Evolutionary conservation across 2,329 filamentous ascomycete species (phyloP).

Genomic region (Pseudopyricularia javanii): DNA sequence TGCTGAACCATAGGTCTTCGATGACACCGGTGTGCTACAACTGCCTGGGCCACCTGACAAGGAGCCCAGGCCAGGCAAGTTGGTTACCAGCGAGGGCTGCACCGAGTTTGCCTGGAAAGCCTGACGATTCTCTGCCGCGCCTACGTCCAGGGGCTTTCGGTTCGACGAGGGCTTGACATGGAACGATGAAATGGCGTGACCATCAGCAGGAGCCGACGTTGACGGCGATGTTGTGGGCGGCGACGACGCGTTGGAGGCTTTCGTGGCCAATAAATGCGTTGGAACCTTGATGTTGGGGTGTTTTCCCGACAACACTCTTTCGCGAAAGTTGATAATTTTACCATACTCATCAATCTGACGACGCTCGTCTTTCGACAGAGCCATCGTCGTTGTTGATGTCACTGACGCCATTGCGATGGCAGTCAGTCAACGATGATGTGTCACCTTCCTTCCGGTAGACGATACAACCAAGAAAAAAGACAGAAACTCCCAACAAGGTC

Average conservation of each 20-base stretch:
- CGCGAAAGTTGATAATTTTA: conserved; percentile 69
- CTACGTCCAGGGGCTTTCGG: background rate
- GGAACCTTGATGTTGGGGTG: conserved; percentile 52
- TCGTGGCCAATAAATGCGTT: conserved; percentile 22
- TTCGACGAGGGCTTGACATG: conserved; percentile 1
- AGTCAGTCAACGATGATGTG: background rate
- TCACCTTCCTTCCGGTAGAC: conserved; percentile 6
- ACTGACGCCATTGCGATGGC: conserved; percentile 19
- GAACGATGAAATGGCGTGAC: conserved; percentile 6
- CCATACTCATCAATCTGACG: conserved; percentile 59
- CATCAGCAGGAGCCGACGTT: background rate
- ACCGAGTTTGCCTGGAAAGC: conserved; percentile 24
- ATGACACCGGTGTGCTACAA: conserved; percentile 8
- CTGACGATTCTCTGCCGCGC: conserved; percentile 16
- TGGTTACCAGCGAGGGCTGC: conserved; percentile 15
- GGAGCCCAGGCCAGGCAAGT: conserved; percentile 9
- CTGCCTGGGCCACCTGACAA: conserved; percentile 3
- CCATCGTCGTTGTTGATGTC: conserved; percentile 14
- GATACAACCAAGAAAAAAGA: background rate
- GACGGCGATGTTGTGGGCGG: background rate
- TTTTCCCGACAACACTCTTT: conserved; percentile 67
- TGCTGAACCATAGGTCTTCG: conserved; percentile 29
- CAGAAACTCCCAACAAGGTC: background rate
- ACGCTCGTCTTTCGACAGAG: conserved; percentile 31
- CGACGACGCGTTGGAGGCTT: conserved; percentile 3